Percentiles rank a stretch among this genome's conserved stretches.
These are phyloP conservation scores for Sphaerulina populicola DNA, from an alignment of 2,329 filamentous ascomycete genomes.

Conservation along the genomic window DNA sequence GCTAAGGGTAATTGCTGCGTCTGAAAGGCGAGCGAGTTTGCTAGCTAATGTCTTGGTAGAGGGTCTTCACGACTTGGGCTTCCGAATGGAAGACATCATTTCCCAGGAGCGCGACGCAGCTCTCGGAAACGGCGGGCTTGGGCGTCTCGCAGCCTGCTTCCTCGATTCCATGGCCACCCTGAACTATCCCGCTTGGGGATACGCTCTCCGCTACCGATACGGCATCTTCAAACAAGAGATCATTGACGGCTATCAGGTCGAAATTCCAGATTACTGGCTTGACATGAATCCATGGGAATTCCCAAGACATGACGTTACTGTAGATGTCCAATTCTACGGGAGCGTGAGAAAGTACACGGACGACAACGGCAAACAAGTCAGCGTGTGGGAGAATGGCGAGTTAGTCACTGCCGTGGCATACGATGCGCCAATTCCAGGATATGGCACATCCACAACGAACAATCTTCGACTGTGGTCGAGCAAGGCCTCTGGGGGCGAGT, in stretches of 20 bases:
- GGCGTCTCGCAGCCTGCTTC: constrained; percentile 91
- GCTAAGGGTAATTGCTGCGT: constrained; percentile 57
- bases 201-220: constrained; percentile 89
- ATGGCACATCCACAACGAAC: constrained; percentile 82
- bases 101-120: constrained; percentile 92
- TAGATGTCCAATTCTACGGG: constrained; percentile 96
- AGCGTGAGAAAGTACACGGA: constrained; percentile 66
- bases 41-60: constrained; percentile 43
- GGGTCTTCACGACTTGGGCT: constrained; percentile 80
- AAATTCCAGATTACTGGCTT: constrained; percentile 97
- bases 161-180: constrained; percentile 90
- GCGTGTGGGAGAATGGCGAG: constrained; percentile 86
- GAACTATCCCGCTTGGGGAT: constrained; percentile 95
- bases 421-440: constrained; percentile 80
- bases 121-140: constrained; percentile 89
- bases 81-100: constrained; percentile 94
- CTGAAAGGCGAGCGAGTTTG: background rate
- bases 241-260: constrained; percentile 93
- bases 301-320: constrained; percentile 85
- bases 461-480: constrained; percentile 96
- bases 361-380: constrained; percentile 60
- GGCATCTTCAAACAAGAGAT: constrained; percentile 99
- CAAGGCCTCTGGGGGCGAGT: constrained; percentile 93
- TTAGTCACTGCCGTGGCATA: constrained; percentile 87
- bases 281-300: constrained; percentile 99